Evolutionary conservation across 345 rosid species (phyloP), one percentile per base, ranked within the genome.

Genomic region (Brassica rapa): DNA sequence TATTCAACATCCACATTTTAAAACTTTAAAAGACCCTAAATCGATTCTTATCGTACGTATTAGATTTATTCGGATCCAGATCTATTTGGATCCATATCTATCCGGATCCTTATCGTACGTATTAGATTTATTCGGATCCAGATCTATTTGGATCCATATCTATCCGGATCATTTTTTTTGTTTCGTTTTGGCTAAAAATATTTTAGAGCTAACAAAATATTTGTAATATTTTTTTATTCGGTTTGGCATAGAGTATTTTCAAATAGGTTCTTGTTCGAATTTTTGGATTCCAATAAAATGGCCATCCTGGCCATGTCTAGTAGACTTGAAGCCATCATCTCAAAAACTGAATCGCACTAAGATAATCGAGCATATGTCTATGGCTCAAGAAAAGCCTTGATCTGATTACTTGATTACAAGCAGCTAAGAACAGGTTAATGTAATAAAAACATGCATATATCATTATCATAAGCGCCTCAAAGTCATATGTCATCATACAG

Each of bases 401-500:
- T 16, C 59, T 53, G 57, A 15, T 51, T n/a, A 53, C 59, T 53
- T 53, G 59, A 53, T 53, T 16, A 53, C 60, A 6, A 6, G 60
- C 24, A 53, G 60, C 60, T 16, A 16, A 15, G 60, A 53, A 53
- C 24, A 53, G 60, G 60, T 53, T 7, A 14, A 65, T 56, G 30
- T 24, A 56, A 30, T 46, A 60, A 6, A 76, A 76, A 41, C 24
- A 29, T 59, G 30, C 51, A 68, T 67, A 43, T 4, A 30, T 23
- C 62, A 32, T 55, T 24, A 43, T 41, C 51, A 76, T 39, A 68
- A 68, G 68, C 30, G 19, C 37, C 39, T 76, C 75, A 62, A 32
- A 70, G 77, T 70, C 55, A 2, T 61, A 2, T 61, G 29, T n/a
- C 57, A 51, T 70, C 80, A 62, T 53, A 77, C 39, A 51, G 75